Percentiles rank a stretch among this genome's conserved stretches.
These are phyloP conservation scores for Metschnikowia lachancei DNA, from an alignment of 805 yeast species.

Conservation along the genomic window DNA sequence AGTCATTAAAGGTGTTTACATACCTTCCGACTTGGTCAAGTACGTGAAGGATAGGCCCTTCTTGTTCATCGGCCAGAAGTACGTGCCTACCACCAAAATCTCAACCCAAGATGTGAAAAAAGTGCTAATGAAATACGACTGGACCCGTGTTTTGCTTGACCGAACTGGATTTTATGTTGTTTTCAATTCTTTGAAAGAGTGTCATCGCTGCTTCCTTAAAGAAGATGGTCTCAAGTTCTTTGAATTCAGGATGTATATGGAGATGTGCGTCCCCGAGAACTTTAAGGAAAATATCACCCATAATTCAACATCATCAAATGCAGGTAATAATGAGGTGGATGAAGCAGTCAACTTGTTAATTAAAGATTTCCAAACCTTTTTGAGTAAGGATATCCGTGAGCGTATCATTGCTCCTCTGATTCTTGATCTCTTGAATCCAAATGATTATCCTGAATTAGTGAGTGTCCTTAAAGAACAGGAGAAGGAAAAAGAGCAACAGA, in stretches of 20 bases:
- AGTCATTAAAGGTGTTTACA: constrained; percentile 32
- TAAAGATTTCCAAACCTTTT: constrained; percentile 60
- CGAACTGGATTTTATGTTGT: constrained; percentile 67
- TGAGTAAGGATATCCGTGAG: constrained; percentile 71
- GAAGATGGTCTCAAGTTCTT: constrained; percentile 57
- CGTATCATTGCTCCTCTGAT: constrained; percentile 69
- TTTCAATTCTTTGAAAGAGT: constrained; percentile 58
- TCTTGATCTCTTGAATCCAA: constrained; percentile 57
- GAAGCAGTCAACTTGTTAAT: constrained; percentile 59
- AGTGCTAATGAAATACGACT: constrained; percentile 55
- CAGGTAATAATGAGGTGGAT: constrained; percentile 40
- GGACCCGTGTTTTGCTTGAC: constrained; percentile 65
- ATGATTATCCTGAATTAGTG: constrained; percentile 51
- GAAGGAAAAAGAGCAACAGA: constrained; percentile 16
- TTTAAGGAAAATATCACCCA: constrained; percentile 23
- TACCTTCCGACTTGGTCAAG: constrained; percentile 50
- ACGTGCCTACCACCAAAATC: constrained; percentile 47
- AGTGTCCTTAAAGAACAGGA: constrained; percentile 34
- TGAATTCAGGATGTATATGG: constrained; percentile 55
- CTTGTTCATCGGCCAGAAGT: constrained; percentile 51
- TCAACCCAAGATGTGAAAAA: constrained; percentile 58
- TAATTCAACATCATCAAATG: constrained; percentile 9
- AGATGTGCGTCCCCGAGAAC: constrained; percentile 50
- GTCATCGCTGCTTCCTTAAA: constrained; percentile 54
- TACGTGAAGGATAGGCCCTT: constrained; percentile 58